Conservation (phyloP, 495 filamentous ascomycete species). For the Podospora sp. region DNA sequence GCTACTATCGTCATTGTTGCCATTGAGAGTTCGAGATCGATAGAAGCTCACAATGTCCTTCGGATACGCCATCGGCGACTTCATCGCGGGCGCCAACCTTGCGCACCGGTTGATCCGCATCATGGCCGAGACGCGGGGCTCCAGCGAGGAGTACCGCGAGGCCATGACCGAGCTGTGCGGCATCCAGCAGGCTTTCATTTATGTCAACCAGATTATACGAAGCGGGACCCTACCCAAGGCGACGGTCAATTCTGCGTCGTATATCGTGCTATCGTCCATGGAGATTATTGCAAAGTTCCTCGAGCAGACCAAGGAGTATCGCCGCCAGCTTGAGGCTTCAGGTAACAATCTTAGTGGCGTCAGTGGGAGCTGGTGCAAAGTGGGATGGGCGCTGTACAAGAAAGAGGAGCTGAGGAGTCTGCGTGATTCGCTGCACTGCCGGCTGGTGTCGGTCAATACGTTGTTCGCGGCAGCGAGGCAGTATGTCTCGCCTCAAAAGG, state of each 20-base stretch:
- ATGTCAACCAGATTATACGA: conserved; percentile 14
- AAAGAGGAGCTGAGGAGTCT: conserved; percentile 7
- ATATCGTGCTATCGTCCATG: conserved; percentile 21
- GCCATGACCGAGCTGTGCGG: conserved; percentile 18
- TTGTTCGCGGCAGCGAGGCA: conserved; percentile 7
- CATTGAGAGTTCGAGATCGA: neutral
- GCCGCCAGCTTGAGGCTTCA: neutral
- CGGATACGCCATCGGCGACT: conserved; percentile 16
- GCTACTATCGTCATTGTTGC: neutral
- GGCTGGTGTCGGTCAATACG: conserved; percentile 14
- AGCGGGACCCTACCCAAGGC: conserved; percentile 7
- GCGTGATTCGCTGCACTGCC: conserved; percentile 16
- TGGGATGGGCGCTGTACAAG: conserved; percentile 19
- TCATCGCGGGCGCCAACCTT: conserved; percentile 18
- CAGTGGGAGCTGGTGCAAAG: conserved; percentile 7
- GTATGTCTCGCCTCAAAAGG: neutral
- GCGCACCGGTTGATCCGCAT: conserved; percentile 14
- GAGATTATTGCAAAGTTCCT: conserved; percentile 17
- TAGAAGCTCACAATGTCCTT: conserved; percentile 7
- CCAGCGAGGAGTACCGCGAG: conserved; percentile 16
- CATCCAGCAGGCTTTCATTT: conserved; percentile 22
- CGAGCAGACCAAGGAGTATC: conserved; percentile 12
- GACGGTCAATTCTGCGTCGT: conserved; percentile 13
- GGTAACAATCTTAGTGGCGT: neutral
- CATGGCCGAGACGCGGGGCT: conserved; percentile 16